Evolutionary conservation across 2,329 filamentous ascomycete species (phyloP), one percentile per base, ranked within the genome.

Genomic region (Colletotrichum sp.): DNA sequence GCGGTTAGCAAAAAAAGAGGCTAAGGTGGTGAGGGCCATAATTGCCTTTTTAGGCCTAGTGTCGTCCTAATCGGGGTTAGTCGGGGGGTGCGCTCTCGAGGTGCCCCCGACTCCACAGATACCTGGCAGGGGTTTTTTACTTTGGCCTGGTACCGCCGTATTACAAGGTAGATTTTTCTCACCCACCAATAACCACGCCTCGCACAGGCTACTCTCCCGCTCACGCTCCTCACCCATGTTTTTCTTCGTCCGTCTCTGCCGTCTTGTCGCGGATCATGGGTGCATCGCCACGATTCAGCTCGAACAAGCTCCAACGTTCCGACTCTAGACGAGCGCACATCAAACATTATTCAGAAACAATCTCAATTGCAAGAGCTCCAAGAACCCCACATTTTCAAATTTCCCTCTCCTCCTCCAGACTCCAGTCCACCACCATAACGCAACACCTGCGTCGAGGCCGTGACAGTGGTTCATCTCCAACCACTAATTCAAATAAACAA

Each of bases 341-440:
- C 69, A 76, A 73, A 76, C 73, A 63, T 66, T 64, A 68, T 44
- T 64, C 69, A 72, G 73, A 76, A 76, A 76, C 73, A 64, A 64
- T 62, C 34, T 39, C 49, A 52, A 65, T 57, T 34, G 59, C 59
- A 63, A 63, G 32, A 63, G 18, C 59, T 63, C 32, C 10, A 32
- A 64, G 18, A 52, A 32, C 30, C 39, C 63, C 73, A 75, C 73
- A 68, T 63, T 76, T 72, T 49, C 63, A 55, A n/a, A 34, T 67
- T 24, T 49, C 24, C 18, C 55, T 44, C 32, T n/a, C n/a, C 21
- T 13, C 12, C 24, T 36, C 71, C 65, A 70, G 16, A 49, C n/a
- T 52, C 44, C 44, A 52, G n/a, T 52, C 44, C 67, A 24, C 28
- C 15, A 39, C n/a, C 64, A 24, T 18, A 36, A 34, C 55, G 52